Percentiles rank a stretch among this genome's conserved stretches.
phyloP scores from a whole-genome alignment of 495 filamentous ascomycete genomes.

The Xylaria flabelliformis region DNA sequence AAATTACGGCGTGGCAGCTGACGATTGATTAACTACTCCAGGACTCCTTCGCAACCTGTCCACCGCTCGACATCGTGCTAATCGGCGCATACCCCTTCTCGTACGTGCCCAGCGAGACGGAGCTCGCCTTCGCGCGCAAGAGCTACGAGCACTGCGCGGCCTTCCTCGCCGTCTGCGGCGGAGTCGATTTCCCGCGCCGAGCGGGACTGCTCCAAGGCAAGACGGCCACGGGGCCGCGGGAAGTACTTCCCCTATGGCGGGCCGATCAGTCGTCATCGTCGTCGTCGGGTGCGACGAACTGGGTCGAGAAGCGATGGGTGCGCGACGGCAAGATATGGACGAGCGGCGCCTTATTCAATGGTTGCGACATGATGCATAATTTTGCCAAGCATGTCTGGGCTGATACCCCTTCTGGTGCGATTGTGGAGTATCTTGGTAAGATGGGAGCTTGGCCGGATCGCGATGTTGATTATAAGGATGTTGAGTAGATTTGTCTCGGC shows the following conservation, averaged over 20 bases:
- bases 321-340: conserved; percentile 42
- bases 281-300: conserved; percentile 30
- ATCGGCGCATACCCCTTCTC: conserved; percentile 29
- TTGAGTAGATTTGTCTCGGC: conserved; percentile 2
- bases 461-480: conserved; percentile 33
- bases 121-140: conserved; percentile 35
- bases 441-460: conserved; percentile 26
- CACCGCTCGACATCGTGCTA: conserved; percentile 35
- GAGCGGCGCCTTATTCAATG: conserved; percentile 42
- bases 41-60: conserved; percentile 34
- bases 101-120: conserved; percentile 30
- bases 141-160: conserved; percentile 26
- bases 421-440: background rate
- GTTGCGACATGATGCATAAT: conserved; percentile 40
- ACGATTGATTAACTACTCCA: background rate
- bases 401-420: background rate
- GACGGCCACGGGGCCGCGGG: conserved; percentile 35
- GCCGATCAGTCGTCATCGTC: background rate
- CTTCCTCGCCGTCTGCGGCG: conserved; percentile 38
- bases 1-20: too few relatives aligned
- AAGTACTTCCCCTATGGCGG: conserved; percentile 20
- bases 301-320: conserved; percentile 42
- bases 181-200: conserved; percentile 28
- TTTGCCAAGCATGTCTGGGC: conserved; percentile 36
- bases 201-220: conserved; percentile 34